Evolutionary conservation across 202 grass and related monocot species (phyloP), one percentile per base, ranked within the genome.

Genomic region (Sporobolus alterniflorus): DNA sequence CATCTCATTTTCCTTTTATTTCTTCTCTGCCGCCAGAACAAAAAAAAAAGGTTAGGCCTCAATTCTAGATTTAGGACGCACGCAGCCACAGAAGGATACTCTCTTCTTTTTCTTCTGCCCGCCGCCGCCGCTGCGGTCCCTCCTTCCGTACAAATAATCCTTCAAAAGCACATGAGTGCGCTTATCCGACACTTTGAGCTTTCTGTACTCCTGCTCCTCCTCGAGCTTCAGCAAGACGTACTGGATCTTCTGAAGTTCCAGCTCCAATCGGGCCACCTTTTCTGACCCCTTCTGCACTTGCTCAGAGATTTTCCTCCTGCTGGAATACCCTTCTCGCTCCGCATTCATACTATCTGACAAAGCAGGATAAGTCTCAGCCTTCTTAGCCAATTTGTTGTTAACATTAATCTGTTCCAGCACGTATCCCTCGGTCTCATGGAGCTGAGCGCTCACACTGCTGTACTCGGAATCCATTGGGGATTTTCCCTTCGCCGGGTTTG

Each of bases 61-160:
- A 51, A 36, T 84, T 71, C 75, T 84, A 11, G 84, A 64, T 66
- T 84, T 89, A 22, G 77, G 66, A 22, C 76, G 87, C 77, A 97
- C 82, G 64, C 93, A 99, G 12, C 93, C 91, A 76, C 93, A 99
- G 80, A 99, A 90, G 0, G 81, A 85, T 3, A 26, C 40, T 73
- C 74, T 90, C 84, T 92, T 96, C 84, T 81, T 92, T 7, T 81
- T 81, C 40, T 90, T 76, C 52, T 67, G 68, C 36, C 34, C 71
- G 0, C 71, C 74, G 14, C 34, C 71, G 0, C 71, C 74, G 14
- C 87, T 46, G 2, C 71, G 77, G 71, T 88, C 88, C 74, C 80
- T 95, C 86, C 89, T 92, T 26, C 93, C 89, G 52, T 99, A 91
- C 46, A 99, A 77, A 89, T 99, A 99, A 86, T 99, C 97, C 75